These are phyloP conservation scores for Selaginella moellendorffii DNA, from an alignment of 75 land plant genomes.

Conservation along the genomic window DNA sequence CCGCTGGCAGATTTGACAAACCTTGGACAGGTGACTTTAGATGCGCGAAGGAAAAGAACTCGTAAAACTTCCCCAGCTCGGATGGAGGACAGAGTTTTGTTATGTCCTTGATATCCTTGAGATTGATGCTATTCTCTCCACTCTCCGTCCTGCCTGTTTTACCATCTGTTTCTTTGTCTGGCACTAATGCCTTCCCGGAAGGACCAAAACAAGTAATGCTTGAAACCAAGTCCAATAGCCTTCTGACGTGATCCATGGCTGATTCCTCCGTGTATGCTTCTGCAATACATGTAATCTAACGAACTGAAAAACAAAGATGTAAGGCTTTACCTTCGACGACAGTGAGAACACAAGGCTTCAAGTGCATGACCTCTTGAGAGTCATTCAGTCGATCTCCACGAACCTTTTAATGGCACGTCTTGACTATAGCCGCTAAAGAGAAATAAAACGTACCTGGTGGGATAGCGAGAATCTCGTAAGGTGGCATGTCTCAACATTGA, in stretches of 20 bases:
- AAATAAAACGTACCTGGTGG: neutral
- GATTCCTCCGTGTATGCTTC: neutral
- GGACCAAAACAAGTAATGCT: neutral
- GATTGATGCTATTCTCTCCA: neutral
- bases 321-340: constrained; percentile 4
- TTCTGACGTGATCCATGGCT: constrained; percentile 4
- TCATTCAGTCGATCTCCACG: neutral
- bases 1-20: neutral
- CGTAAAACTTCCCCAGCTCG: constrained; percentile 1
- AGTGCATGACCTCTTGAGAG: neutral
- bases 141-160: neutral
- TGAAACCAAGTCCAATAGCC: neutral
- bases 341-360: constrained; percentile 6
- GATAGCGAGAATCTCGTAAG: neutral
- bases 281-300: neutral
- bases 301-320: neutral
- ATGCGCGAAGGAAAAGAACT: constrained; percentile 3
- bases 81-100: constrained; percentile 3
- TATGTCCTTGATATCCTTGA: neutral
- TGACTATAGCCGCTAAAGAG: neutral
- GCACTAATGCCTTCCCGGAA: neutral
- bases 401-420: neutral
- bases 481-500: constrained; percentile 6
- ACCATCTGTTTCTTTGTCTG: neutral
- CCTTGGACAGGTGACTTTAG: neutral